These are phyloP conservation scores for Spizellomyces punctatus DNA, from an alignment of 192 early-diverging fungal species.

Conservation along the genomic window DNA sequence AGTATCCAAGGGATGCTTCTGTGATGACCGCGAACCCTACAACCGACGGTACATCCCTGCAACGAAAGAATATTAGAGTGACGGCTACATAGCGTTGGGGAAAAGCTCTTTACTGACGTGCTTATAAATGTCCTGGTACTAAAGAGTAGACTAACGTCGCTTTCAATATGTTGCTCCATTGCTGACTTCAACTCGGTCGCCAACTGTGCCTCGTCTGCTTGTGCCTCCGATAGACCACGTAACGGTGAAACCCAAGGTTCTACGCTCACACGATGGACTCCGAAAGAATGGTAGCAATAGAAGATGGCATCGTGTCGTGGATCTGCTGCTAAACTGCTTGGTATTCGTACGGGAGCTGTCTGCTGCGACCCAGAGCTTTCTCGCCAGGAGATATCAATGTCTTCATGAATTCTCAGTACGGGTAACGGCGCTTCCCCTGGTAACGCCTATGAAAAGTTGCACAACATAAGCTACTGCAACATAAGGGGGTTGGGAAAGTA, in stretches of 20 bases:
- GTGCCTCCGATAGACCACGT: slow-evolving; percentile 36
- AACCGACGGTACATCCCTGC: slow-evolving; percentile 49
- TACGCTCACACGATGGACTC: slow-evolving; percentile 67
- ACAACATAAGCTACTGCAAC: too few relatives aligned
- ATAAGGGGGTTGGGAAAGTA: too few relatives aligned
- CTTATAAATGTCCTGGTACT: not conserved
- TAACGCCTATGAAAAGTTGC: too few relatives aligned
- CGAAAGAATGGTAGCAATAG: slow-evolving; percentile 70
- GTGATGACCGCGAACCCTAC: slow-evolving; percentile 63
- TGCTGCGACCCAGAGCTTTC: not conserved
- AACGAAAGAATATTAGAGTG: slow-evolving; percentile 21
- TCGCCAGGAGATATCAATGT: slow-evolving; percentile 43
- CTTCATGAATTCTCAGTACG: slow-evolving; percentile 57
- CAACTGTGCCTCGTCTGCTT: not conserved
- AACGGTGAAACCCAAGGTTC: slow-evolving; percentile 50
- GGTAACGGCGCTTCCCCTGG: slow-evolving; percentile 37
- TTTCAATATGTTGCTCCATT: slow-evolving; percentile 4
- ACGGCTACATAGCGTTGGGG: not conserved
- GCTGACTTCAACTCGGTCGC: not conserved
- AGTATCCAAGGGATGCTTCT: slow-evolving; percentile 74
- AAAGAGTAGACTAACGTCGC: slow-evolving; percentile 5
- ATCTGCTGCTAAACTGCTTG: slow-evolving; percentile 42
- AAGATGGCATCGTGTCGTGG: slow-evolving; percentile 62
- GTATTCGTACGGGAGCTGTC: not conserved
- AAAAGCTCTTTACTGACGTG: too few relatives aligned